phyloP scores from a whole-genome alignment of 2,329 filamentous ascomycete genomes.

The Rhynchosporium agropyri region DNA sequence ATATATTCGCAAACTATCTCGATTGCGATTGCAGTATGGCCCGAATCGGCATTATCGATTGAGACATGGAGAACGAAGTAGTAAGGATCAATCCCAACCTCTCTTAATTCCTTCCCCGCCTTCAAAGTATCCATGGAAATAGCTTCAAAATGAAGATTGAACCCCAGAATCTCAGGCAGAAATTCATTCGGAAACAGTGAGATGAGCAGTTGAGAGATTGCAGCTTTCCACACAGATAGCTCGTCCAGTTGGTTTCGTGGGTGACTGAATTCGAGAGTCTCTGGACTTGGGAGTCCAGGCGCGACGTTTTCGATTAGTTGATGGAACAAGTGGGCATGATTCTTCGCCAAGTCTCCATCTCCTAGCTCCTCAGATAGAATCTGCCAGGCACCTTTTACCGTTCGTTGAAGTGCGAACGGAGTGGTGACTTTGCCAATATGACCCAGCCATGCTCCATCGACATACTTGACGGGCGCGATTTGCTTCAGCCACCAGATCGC shows the following conservation, averaged over 20 bases:
- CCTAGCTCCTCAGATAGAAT: slow-evolving; percentile 54
- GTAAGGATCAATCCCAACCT: slow-evolving; percentile 48
- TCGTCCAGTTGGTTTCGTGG: slow-evolving; percentile 25
- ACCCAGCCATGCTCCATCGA: slow-evolving; percentile 54
- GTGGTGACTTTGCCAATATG: slow-evolving; percentile 50
- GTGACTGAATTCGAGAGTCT: slow-evolving; percentile 28
- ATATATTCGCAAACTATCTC: slow-evolving; percentile 46
- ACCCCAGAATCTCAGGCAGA: slow-evolving; percentile 53
- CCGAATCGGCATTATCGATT: slow-evolving; percentile 53
- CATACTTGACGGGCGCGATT: slow-evolving; percentile 49
- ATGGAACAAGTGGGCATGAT: slow-evolving; percentile 47
- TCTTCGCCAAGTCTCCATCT: slow-evolving; percentile 50
- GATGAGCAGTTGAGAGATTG: slow-evolving; percentile 49
- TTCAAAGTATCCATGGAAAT: slow-evolving; percentile 47
- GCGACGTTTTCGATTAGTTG: slow-evolving; percentile 40
- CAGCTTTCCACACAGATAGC: slow-evolving; percentile 46
- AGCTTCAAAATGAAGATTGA: slow-evolving; percentile 53
- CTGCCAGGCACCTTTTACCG: slow-evolving; percentile 51
- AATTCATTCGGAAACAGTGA: slow-evolving; percentile 53
- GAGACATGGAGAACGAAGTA: slow-evolving; percentile 55
- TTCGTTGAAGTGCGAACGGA: slow-evolving; percentile 45
- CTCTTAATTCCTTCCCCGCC: slow-evolving; percentile 48
- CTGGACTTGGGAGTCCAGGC: slow-evolving; percentile 30
- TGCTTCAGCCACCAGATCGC: slow-evolving; percentile 47
- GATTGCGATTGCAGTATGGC: slow-evolving; percentile 52